phyloP scores from a whole-genome alignment of 2,329 filamentous ascomycete genomes.

The Ambrosiella xylebori region DNA sequence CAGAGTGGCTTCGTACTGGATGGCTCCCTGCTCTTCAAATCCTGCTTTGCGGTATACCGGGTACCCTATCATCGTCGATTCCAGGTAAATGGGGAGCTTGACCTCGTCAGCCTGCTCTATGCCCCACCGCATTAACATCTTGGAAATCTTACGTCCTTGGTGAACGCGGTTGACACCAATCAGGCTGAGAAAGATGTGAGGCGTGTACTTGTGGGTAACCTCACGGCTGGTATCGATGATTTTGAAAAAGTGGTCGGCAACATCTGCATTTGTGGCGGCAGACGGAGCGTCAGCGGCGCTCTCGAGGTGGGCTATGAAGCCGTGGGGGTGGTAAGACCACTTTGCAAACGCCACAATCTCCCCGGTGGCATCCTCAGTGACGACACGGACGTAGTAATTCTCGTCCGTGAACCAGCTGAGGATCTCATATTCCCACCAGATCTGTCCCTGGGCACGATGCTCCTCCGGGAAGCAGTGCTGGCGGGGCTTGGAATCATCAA shows the following conservation, averaged over 20 bases:
- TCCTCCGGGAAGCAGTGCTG: slow-evolving; percentile 10
- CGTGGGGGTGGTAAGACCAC: slow-evolving; percentile 12
- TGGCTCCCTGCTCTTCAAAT: slow-evolving; percentile 6
- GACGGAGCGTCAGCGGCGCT: background rate
- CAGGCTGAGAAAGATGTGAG: slow-evolving; percentile 11
- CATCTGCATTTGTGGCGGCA: background rate
- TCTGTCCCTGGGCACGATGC: background rate
- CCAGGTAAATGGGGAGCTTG: slow-evolving; percentile 8
- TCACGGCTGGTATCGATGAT: slow-evolving; percentile 9
- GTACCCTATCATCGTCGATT: slow-evolving; percentile 9
- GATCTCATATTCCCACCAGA: slow-evolving; percentile 9
- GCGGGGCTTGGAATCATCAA: slow-evolving; percentile 5
- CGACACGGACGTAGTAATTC: slow-evolving; percentile 8
- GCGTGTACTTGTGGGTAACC: slow-evolving; percentile 9
- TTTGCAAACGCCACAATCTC: slow-evolving; percentile 12
- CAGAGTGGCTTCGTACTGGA: slow-evolving; percentile 7
- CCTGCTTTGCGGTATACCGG: slow-evolving; percentile 10
- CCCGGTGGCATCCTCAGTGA: background rate
- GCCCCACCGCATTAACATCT: slow-evolving; percentile 9
- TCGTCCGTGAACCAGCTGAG: slow-evolving; percentile 7
- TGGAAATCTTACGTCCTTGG: slow-evolving; percentile 5
- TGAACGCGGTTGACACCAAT: slow-evolving; percentile 7
- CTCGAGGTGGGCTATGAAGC: background rate
- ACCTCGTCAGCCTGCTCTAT: slow-evolving; percentile 9
- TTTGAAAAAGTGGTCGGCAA: slow-evolving; percentile 10